Base-by-base conservation (phyloP, 2,329 filamentous ascomycete genomes). In the Aspergillus neotritici region DNA sequence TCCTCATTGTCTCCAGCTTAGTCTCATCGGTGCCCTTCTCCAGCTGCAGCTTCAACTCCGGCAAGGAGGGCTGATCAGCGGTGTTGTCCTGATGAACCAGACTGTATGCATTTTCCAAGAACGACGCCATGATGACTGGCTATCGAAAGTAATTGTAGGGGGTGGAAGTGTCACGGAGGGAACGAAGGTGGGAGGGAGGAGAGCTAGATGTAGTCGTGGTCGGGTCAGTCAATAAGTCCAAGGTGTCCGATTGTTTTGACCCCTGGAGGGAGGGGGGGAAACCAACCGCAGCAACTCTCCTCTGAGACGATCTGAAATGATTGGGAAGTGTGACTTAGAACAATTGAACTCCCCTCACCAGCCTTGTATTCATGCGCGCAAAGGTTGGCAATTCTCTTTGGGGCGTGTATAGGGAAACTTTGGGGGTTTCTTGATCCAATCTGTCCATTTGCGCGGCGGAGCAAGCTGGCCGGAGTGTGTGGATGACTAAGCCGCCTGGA, bases 11-110 rank as follows among this genome's bases (percentile, higher is more conserved):
- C 55, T 95, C 89, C 67, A 91, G 77, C 76, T 96, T 96, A 62
- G 80, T 83, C 70, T 95, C 89, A 68, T 95, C 90, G 49, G 80
- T 91, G 57, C 89, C 89, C 75, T 94, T 95, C 73, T 96, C 90
- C 58, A 96, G 76, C 76, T 94, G 86, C 59, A 83, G 88, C 71
- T 88, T 89, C 71, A 98, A 78, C 67, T 98, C 93, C 64, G 89
- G 87, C 69, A 93, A 76, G 50, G 85, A 82, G 46, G 93, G 91
- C 61, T 94, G 84, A 68, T 97, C 93, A 56, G 90, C 87, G 51
- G 88, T 80, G 77, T 96, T 97, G 80, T 98, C 93, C 79, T 93
- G 83, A 71, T 96, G 90, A 71, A 98, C 88, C 72, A 98, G 74
- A 72, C 88, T 96, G 79, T 97, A 98, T 54, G 93, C 80, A 69